Conservation (phyloP, 169 alveolate genomes). For the Plasmodium vivax region DNA sequence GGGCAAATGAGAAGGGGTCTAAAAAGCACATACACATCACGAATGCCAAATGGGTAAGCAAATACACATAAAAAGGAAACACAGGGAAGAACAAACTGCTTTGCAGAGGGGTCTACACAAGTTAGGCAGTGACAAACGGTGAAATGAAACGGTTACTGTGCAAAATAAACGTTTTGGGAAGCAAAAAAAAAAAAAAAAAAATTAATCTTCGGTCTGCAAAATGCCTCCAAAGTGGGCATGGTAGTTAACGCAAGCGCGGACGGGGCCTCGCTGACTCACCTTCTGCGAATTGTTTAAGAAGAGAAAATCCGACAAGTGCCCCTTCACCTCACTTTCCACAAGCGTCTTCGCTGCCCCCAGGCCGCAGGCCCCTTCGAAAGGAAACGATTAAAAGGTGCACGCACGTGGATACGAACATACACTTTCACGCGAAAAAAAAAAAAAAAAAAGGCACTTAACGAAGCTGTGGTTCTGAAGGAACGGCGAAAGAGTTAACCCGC, state of each 20-base stretch:
- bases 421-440: neutral
- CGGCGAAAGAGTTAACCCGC: neutral
- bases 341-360: constrained; percentile 5
- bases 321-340: constrained; percentile 24
- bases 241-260: neutral
- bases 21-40: neutral
- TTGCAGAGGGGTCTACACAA: neutral
- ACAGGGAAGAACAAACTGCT: neutral
- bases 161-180: neutral
- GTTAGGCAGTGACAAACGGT: neutral
- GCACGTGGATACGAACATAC: neutral
- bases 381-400: neutral
- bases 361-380: constrained; percentile 11
- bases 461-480: neutral
- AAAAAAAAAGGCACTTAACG: neutral
- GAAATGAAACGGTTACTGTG: neutral
- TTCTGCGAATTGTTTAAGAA: constrained; percentile 58
- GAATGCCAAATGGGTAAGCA: neutral
- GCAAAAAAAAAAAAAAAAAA: neutral
- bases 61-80: neutral
- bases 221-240: neutral
- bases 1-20: neutral
- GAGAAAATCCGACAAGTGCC: constrained; percentile 16
- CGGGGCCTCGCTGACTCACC: neutral
- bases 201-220: neutral